These are phyloP conservation scores for Cyanidium caldarium DNA, from an alignment of 23 red algal genomes.

Conservation along the genomic window DNA sequence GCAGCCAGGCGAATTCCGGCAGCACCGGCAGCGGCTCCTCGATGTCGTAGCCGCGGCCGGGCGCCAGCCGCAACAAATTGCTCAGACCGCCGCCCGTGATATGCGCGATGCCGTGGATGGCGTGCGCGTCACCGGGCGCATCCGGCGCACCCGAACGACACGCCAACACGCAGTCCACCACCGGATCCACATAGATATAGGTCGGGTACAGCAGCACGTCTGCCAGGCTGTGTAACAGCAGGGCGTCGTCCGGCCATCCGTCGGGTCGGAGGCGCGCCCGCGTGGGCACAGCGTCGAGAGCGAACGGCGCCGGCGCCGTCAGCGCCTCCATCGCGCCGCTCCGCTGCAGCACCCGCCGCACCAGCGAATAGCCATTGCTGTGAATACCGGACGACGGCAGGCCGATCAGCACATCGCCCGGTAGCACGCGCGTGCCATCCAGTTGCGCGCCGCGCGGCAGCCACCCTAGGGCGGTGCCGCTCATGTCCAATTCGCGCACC, in stretches of 20 bases:
- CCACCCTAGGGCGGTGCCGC: constrained; percentile 84
- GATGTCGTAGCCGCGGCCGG: constrained; percentile 50
- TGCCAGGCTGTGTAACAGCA: constrained; percentile 24
- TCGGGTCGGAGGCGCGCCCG: neutral
- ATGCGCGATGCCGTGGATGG: constrained; percentile 58
- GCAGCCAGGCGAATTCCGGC: constrained; percentile 80
- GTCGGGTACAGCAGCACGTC: constrained; percentile 82
- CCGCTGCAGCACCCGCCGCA: constrained; percentile 23
- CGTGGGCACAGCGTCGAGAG: neutral
- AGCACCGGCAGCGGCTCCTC: constrained; percentile 44
- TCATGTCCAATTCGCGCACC: constrained; percentile 74
- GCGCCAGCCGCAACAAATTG: constrained; percentile 52
- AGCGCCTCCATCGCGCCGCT: constrained; percentile 18
- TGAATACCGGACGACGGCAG: constrained; percentile 69
- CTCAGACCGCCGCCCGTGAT: constrained; percentile 83
- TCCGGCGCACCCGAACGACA: constrained; percentile 6
- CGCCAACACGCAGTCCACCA: constrained; percentile 40
- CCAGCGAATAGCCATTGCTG: constrained; percentile 71
- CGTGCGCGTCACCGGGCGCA: neutral
- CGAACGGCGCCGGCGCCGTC: constrained; percentile 35
- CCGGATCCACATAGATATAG: constrained; percentile 75
- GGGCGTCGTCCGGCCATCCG: neutral
- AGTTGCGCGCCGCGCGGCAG: constrained; percentile 43
- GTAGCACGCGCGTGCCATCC: constrained; percentile 12
- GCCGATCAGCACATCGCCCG: constrained; percentile 56